Evolutionary conservation across 306 rosid genomes (phyloP), one percentile per base, ranked within the genome.

Genomic region (Cucurbita argyrosperma): DNA sequence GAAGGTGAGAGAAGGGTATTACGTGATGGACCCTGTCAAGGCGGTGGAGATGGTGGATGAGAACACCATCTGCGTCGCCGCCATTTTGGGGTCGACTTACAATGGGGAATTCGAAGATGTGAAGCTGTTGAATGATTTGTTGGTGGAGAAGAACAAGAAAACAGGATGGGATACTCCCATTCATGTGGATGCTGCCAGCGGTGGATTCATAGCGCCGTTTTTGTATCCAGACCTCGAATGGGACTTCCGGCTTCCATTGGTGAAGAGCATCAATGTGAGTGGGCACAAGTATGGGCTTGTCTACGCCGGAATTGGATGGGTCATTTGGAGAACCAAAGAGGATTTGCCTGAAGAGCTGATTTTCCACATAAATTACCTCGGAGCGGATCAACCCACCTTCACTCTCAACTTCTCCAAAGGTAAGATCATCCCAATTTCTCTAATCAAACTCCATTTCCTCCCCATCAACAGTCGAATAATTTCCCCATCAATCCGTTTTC

Each of bases 251-350:
- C 64, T 73, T 56, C 76, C 76, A 1, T 19, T 73, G 39, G 66
- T 73, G 76, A 73, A 73, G 64, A 73, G 76, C 23, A 73, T 73
- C 54, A 73, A 73, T 8, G 76, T 73, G 2, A 73, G 76, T 56
- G 76, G 76, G 35, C 35, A 30, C 35, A 30, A 30, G 0, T 30
- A 30, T 30, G 35, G 35, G 35, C 35, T 30, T 30, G 75, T 72
- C 1, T 72, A 72, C 3, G 76, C 76, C 5, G 76, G 76, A 5
- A 72, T 72, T 1, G 76, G 76, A 10, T 72, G 76, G 76, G 65
- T 54, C 4, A 73, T 73, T 18, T 56, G 76, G 76, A 73, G 76
- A 23, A 73, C 12, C 14, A 56, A 42, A 21, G 54, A 53, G 5
- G 76, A 73, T 12, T 42, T 73, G 42, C 54, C 53, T 12, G 54